Base-by-base conservation (phyloP, 1,139 yeast genomes). In the Geotrichum europaeum region DNA sequence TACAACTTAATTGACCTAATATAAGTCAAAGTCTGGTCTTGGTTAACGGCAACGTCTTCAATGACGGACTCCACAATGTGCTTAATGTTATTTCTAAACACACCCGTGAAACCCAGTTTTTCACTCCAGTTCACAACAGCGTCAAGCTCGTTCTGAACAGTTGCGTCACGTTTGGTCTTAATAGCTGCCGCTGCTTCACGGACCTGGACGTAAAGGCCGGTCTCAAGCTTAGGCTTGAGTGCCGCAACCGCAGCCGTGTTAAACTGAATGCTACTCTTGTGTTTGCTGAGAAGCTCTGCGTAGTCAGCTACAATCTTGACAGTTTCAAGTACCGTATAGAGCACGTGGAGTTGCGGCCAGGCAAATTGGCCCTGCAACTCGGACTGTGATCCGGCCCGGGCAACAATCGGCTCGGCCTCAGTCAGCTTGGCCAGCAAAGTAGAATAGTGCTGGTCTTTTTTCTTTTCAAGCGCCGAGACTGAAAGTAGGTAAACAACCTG, bases 331-430 rank as follows among this genome's bases (percentile, higher is more conserved):
- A 69, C 56, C 0, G 71, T 67, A 57, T 69, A 72, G 10, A 69
- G 64, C 24, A 64, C 53, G 59, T 75, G 77, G 56, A 69, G 61
- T 56, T 67, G 66, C 12, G 60, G 56, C 77, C 78, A 73, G 50
- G 64, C 55, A 40, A 40, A 40, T 40, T 40, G 22, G 18, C 47
- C 47, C 20, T 40, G 20, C n/a, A 40, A 18, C 22, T 63, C 43
- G 51, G 13, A 47, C 2, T 55, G 49, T 40, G 28, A 36, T 49
- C 56, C 49, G 1, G 54, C 30, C 12, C n/a, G 53, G 34, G 52
- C 56, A 30, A 34, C 50, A 32, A 62, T 40, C 13, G 55, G 56
- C 13, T 55, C 59, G 30, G 51, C 58, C 32, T 52, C 49, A 62
- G 55, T 55, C 13, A 68, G 55, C 3, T 36, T 57, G 18, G 52